Conservation (phyloP, 2,329 filamentous ascomycete genomes). For the Orbilia blumenaviensis region DNA sequence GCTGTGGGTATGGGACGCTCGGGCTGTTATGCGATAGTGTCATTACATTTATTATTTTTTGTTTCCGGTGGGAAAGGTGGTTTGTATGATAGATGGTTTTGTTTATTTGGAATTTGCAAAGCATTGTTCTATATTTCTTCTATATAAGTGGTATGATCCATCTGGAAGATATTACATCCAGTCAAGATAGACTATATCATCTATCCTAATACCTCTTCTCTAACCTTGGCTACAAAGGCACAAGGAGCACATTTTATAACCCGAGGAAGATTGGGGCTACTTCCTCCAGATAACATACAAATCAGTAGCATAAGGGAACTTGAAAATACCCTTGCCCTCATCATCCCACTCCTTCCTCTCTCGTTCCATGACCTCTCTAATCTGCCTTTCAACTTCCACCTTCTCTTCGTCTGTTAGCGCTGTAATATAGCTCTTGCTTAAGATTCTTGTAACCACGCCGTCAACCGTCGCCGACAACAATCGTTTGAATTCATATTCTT, state of each 20-base stretch:
- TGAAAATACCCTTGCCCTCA: constrained; percentile 34
- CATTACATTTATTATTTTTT: no score
- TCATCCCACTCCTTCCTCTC: constrained; percentile 45
- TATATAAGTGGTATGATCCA: not conserved
- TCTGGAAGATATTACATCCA: not conserved
- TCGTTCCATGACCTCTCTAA: constrained; percentile 10
- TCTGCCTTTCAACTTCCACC: constrained; percentile 1
- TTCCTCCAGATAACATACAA: constrained; percentile 42
- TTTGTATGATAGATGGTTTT: constrained; percentile 22
- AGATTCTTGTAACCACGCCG: constrained; percentile 25
- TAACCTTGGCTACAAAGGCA: no score
- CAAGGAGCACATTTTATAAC: no score
- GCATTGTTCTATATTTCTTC: constrained; percentile 1
- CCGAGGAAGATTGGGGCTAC: no score
- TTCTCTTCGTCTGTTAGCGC: constrained; percentile 16
- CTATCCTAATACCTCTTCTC: no score
- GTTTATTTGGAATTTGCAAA: not conserved
- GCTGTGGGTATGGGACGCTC: constrained; percentile 90
- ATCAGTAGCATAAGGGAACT: constrained; percentile 50
- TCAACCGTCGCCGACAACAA: constrained; percentile 32
- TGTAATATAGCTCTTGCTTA: constrained; percentile 53
- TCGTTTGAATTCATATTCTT: constrained; percentile 14
- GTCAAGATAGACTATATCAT: no score
- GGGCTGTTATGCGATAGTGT: constrained; percentile 68
- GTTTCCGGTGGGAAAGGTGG: not conserved